Conservation (phyloP, 257 asterid species). For the Echium plantagineum region DNA sequence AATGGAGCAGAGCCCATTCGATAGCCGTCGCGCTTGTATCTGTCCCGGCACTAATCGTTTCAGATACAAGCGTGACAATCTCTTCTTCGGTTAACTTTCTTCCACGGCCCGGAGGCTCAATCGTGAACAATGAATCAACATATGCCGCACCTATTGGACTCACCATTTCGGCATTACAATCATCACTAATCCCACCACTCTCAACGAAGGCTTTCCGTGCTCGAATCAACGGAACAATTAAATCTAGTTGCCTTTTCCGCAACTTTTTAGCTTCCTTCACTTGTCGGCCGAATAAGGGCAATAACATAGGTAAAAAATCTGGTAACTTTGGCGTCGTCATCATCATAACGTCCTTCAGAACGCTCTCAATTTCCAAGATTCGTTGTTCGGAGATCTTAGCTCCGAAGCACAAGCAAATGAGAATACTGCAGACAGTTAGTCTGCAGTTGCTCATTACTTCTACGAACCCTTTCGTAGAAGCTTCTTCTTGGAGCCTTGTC, state of each 20-base stretch:
- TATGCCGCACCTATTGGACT: conserved; percentile 92
- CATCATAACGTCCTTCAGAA: conserved; percentile 80
- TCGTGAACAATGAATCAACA: conserved; percentile 60
- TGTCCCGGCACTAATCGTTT: conserved; percentile 82
- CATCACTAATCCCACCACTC: conserved; percentile 25
- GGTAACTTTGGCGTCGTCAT: conserved; percentile 79
- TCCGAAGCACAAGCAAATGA: conserved; percentile 79
- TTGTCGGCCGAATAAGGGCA: conserved; percentile 61
- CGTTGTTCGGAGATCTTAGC: conserved; percentile 49
- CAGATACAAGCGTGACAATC: conserved; percentile 77
- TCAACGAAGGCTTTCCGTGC: conserved; percentile 59
- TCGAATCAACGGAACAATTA: conserved; percentile 57
- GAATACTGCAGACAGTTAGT: conserved; percentile 68
- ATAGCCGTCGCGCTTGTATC: conserved; percentile 86
- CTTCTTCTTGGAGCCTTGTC: conserved; percentile 42
- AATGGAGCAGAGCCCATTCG: conserved; percentile 77
- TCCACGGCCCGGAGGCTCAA: conserved; percentile 51
- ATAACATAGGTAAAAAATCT: conserved; percentile 65
- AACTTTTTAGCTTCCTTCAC: conserved; percentile 51
- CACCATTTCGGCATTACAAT: conserved; percentile 46
- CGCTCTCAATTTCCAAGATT: conserved; percentile 44
- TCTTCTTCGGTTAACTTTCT: conserved; percentile 61
- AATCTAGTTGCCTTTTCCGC: conserved; percentile 54
- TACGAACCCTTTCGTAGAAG: conserved; percentile 37
- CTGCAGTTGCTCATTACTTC: conserved; percentile 83